phyloP scores from a whole-genome alignment of 2,329 filamentous ascomycete species.

The Arachnomyces sp. region DNA sequence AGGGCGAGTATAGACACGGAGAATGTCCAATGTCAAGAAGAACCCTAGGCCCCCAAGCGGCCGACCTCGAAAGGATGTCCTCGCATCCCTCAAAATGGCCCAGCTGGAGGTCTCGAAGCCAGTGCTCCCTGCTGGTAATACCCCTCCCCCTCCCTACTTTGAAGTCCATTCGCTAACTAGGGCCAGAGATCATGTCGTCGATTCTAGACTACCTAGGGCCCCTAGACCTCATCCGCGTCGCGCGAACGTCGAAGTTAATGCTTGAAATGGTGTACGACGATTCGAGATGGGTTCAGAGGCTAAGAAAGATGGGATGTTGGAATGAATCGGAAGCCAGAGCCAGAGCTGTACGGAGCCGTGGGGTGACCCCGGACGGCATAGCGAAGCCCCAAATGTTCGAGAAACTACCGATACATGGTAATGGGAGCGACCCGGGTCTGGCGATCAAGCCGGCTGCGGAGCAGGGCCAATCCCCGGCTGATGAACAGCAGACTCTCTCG shows the following conservation, averaged over 20 bases:
- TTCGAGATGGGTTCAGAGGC: slow-evolving; percentile 79
- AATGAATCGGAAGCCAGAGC: slow-evolving; percentile 73
- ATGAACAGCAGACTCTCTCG: slow-evolving; percentile 28
- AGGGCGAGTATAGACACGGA: slow-evolving; percentile 21
- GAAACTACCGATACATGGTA: background rate
- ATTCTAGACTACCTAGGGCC: slow-evolving; percentile 87
- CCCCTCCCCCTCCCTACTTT: slow-evolving; percentile 5
- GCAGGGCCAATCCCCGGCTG: slow-evolving; percentile 11
- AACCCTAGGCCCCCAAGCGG: slow-evolving; percentile 22
- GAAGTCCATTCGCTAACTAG: slow-evolving; percentile 16
- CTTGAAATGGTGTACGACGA: slow-evolving; percentile 99
- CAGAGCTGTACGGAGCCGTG: background rate
- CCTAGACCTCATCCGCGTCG: slow-evolving; percentile 75
- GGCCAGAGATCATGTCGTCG: slow-evolving; percentile 69
- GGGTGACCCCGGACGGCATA: too few species aligned
- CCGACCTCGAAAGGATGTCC: slow-evolving; percentile 45
- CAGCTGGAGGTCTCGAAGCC: slow-evolving; percentile 73
- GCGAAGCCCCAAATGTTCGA: background rate
- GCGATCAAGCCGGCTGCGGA: slow-evolving; percentile 5
- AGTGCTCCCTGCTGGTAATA: slow-evolving; percentile 68
- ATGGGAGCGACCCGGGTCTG: background rate
- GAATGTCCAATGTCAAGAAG: slow-evolving; percentile 45
- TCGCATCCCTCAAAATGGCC: slow-evolving; percentile 70
- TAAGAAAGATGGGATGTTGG: slow-evolving; percentile 87
- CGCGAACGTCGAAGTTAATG: slow-evolving; percentile 74